Evolutionary conservation across 23 red algal genomes (phyloP), one percentile per base, ranked within the genome.

Genomic region (Gracilariopsis chorda): DNA sequence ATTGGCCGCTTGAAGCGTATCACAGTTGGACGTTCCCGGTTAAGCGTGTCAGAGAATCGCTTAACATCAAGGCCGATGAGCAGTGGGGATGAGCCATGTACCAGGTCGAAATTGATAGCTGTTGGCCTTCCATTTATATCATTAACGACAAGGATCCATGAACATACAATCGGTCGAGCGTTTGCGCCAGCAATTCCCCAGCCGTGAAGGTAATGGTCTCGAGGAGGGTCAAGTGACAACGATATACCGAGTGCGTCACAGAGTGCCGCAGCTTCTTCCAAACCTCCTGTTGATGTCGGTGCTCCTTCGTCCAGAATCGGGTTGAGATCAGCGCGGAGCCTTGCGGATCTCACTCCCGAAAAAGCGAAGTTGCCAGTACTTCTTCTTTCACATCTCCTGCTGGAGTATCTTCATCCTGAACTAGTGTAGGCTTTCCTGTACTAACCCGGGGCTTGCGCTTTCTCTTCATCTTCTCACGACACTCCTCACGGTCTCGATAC

Each of bases 211-310:
- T 84, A 84, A 10, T 70, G 56, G 3, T 37, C 30, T 20, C 80
- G 80, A 13, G 58, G 60, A 17, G 37, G 28, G 12, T 84, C 80
- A 24, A 70, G 40, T 49, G 32, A 29, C 80, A 84, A 21, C 46
- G 55, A 16, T 2, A 84, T 48, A 14, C 58, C 80, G 16, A 84
- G 60, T 41, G 42, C 20, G 44, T 84, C 36, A 42, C 80, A 84
- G 45, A 84, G 39, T 4, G 39, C 24, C 14, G 30, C 52, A 68
- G 35, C 42, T 7, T 65, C 51, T 10, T 63, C 41, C 16, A 84
- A 68, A 12, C 80, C 58, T 10, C 80, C 80, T 51, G 80, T 84
- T 14, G 80, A 84, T 20, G 61, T 84, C 10, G 80, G 80, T 65
- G 80, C 58, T 84, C 55, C 81, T 71, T 68, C 36, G 34, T 86